Evolutionary conservation across 768 basidiomycete genomes (phyloP), one percentile per base, ranked within the genome.

Genomic region (Multifurca ochricompacta): DNA sequence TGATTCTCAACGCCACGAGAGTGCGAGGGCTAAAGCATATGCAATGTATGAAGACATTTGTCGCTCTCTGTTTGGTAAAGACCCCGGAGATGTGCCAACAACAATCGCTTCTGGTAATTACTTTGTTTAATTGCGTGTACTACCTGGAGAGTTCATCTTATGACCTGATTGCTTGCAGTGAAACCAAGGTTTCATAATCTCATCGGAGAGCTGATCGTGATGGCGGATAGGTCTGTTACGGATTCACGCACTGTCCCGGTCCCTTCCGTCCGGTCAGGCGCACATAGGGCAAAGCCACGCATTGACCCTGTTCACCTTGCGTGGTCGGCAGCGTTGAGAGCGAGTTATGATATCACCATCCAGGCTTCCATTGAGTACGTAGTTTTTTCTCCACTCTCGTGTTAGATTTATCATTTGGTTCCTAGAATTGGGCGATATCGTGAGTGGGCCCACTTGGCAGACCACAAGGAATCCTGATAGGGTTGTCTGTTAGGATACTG

Each of bases 321-420:
- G 23, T 49, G 37, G 35, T 49, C 48, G 1, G 35, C 25, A 10
- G 54, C 54, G 7, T 30, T 49, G 35, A 35, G 54, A 44, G 28
- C 23, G 2, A 43, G 14, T 14, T 41, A 16, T n/a, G 32, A 42
- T n/a, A 16, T 48, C 7, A 18, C n/a, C 16, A 35, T 55, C 19
- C 41, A 32, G 23, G 19, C 54, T 5, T 49, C 54, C 3, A 49
- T 55, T 41, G 48, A 35, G 54, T 43, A 27, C 30, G 48, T 55
- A 14, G 5, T 8, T 2, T 19, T n/a, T 18, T 16, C 3, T 6
- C 16, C 3, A 11, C 2, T 30, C 47, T 37, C 9, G 9, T 4
- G 10, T 30, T n/a, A 32, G 14, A 36, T 1, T 23, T n/a, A 0
- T 2, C 9, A 41, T 36, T 13, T 6, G 0, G 2, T n/a, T 2